These are phyloP conservation scores for Xerophyta viscosa DNA, from an alignment of 106 monocot species.

Conservation along the genomic window DNA sequence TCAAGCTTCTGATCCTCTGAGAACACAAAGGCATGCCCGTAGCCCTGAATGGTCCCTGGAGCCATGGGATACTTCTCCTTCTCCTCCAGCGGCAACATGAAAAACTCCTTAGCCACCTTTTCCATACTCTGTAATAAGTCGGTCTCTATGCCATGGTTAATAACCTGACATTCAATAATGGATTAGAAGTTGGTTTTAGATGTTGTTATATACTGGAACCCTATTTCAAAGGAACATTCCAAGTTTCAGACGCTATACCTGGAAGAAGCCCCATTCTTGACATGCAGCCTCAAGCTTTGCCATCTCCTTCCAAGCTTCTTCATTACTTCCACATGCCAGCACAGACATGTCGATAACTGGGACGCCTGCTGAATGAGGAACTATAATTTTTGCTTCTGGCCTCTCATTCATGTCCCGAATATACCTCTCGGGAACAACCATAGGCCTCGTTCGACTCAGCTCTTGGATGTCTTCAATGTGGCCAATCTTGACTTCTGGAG, in stretches of 20 bases:
- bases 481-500: conserved; percentile 21
- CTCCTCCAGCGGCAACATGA: conserved; percentile 64
- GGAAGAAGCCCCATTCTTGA: conserved; percentile 69
- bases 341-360: conserved; percentile 48
- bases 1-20: conserved; percentile 80
- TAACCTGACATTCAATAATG: conserved; percentile 20
- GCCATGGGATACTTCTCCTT: conserved; percentile 71
- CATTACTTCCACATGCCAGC: conserved; percentile 5
- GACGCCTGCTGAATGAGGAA: neutral
- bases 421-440: conserved; percentile 41
- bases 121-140: conserved; percentile 35
- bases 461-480: conserved; percentile 55
- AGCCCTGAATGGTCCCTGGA: conserved; percentile 55
- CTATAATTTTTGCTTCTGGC: neutral
- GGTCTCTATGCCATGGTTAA: conserved; percentile 49
- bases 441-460: conserved; percentile 25
- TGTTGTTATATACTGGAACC: too few species aligned
- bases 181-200: too few species aligned
- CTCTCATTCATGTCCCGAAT: conserved; percentile 31
- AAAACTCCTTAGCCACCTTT: conserved; percentile 40
- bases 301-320: conserved; percentile 19
- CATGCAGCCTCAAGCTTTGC: conserved; percentile 35
- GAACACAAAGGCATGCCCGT: conserved; percentile 71
- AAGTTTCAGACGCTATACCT: conserved; percentile 18
- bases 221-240: too few species aligned